A percentile compares a stretch with the other conserved stretches of the same genome.
Conservation (phyloP, 148 eudicot genomes). For the Arctostaphylos glauca region DNA sequence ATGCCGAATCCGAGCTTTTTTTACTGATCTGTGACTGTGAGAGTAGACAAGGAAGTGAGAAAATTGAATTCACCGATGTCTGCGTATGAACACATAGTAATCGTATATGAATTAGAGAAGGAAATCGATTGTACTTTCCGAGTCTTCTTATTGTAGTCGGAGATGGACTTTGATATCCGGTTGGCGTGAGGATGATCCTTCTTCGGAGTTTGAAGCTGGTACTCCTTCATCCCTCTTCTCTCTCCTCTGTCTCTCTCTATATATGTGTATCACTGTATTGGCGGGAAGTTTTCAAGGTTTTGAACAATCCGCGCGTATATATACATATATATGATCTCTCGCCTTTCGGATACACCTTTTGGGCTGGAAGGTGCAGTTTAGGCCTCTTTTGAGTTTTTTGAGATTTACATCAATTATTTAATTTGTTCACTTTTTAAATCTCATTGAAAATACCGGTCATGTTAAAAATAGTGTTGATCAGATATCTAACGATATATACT, state of each 20-base stretch:
- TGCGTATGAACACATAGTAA: no score
- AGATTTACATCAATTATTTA: no score
- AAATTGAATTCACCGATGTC: no score
- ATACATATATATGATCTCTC: no score
- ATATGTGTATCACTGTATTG: not conserved
- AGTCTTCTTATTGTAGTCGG: conserved; percentile 29
- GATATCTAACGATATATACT: no score
- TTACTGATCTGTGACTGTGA: conserved; percentile 25
- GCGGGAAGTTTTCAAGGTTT: conserved; percentile 36
- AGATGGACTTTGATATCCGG: conserved; percentile 33
- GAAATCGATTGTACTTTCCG: conserved; percentile 24
- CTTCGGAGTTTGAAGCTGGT: conserved; percentile 34
- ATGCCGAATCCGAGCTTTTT: conserved; percentile 45
- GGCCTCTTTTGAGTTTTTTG: no score
- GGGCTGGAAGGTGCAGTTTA: not conserved
- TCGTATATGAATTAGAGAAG: no score
- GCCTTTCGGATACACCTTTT: no score
- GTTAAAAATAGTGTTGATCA: no score
- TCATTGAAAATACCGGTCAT: no score
- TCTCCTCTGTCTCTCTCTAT: not conserved
- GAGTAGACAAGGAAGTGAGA: not conserved
- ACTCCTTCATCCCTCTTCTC: conserved; percentile 29
- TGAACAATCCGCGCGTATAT: not conserved
- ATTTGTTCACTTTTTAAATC: no score
- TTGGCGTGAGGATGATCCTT: conserved; percentile 25